These are phyloP conservation scores for Vicia villosa DNA, from an alignment of 306 rosid genomes.

Conservation along the genomic window DNA sequence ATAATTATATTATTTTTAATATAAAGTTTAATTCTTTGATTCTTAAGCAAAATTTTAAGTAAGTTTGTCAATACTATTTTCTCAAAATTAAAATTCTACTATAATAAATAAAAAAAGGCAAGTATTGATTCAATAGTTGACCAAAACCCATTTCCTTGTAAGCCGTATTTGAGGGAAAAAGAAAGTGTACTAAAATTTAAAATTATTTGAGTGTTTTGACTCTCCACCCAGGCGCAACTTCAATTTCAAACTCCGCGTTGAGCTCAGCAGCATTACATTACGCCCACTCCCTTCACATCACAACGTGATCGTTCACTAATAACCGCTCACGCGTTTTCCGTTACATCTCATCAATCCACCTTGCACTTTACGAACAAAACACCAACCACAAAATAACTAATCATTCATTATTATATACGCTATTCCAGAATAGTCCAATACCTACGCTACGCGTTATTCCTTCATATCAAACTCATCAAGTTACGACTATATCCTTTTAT, in stretches of 20 bases:
- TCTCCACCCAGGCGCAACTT: not conserved
- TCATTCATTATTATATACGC: not conserved
- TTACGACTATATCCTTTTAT: not conserved
- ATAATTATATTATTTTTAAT: too few species aligned
- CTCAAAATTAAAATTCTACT: too few species aligned
- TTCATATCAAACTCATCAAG: not conserved
- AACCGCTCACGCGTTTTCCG: constrained; percentile 45
- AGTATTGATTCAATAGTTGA: not conserved
- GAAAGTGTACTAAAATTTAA: not conserved
- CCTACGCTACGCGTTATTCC: not conserved
- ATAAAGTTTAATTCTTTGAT: too few species aligned
- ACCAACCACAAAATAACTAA: constrained; percentile 5
- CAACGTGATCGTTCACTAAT: not conserved
- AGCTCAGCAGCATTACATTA: constrained; percentile 30
- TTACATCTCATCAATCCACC: not conserved
- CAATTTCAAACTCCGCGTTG: constrained; percentile 41
- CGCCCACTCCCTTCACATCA: constrained; percentile 37
- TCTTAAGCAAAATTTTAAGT: too few species aligned
- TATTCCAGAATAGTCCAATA: not conserved
- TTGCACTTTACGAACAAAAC: not conserved
- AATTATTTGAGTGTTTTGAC: constrained; percentile 1
- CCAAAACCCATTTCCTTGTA: not conserved
- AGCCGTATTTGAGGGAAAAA: not conserved
- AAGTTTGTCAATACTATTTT: too few species aligned
- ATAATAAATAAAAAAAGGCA: too few species aligned